These are phyloP conservation scores for Halophytophthora polymorphica DNA, from an alignment of 352 stramenopile species.

Conservation along the genomic window DNA sequence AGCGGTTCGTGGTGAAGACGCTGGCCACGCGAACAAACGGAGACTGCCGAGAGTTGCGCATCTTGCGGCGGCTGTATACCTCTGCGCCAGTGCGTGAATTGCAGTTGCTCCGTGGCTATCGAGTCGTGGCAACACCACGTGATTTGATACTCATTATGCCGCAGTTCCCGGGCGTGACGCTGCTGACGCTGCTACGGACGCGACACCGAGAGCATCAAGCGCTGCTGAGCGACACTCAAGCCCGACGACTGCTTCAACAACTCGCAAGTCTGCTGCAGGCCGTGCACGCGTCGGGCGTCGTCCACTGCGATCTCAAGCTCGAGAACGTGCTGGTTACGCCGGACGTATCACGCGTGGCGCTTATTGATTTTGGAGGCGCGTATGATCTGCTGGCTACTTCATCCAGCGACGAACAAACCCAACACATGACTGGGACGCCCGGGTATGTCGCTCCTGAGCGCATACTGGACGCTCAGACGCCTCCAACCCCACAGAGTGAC, in stretches of 20 bases:
- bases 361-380: slow-evolving; percentile 69
- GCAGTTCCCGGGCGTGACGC: slow-evolving; percentile 35
- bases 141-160: slow-evolving; percentile 61
- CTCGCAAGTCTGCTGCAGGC: slow-evolving; percentile 66
- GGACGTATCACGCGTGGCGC: slow-evolving; percentile 22
- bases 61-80: slow-evolving; percentile 34
- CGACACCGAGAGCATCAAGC: slow-evolving; percentile 9
- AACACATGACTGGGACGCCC: slow-evolving; percentile 54
- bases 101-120: slow-evolving; percentile 36
- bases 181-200: slow-evolving; percentile 38
- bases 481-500: slow-evolving; percentile 40
- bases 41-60: slow-evolving; percentile 33
- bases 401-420: neutral
- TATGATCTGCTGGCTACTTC: slow-evolving; percentile 26
- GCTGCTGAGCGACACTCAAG: slow-evolving; percentile 19
- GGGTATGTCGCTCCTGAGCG: slow-evolving; percentile 64
- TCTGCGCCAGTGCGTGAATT: slow-evolving; percentile 12
- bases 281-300: slow-evolving; percentile 88
- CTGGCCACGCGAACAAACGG: slow-evolving; percentile 18
- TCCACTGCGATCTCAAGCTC: slow-evolving; percentile 98
- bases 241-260: slow-evolving; percentile 2
- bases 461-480: slow-evolving; percentile 26
- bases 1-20: slow-evolving; percentile 49
- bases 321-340: slow-evolving; percentile 89
- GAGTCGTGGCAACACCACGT: slow-evolving; percentile 42